A percentile compares a stretch with the other conserved stretches of the same genome.
These are phyloP conservation scores for Pseudopyricularia cyperi DNA, from an alignment of 2,329 filamentous ascomycete species.

Conservation along the genomic window DNA sequence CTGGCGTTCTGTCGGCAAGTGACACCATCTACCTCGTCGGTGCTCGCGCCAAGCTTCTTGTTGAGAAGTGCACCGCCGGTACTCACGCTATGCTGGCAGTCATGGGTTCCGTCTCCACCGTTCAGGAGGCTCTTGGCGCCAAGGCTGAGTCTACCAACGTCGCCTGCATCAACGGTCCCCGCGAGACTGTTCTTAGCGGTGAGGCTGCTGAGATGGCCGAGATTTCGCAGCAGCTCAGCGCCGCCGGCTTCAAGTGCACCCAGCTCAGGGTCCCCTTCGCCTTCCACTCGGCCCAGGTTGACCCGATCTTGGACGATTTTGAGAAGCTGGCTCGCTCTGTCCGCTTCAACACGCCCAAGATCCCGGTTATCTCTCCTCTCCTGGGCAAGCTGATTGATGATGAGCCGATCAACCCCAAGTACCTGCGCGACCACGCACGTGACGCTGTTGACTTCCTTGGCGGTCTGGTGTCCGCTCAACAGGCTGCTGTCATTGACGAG, in stretches of 20 bases:
- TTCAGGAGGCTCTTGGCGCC: constrained; percentile 37
- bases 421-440: constrained; percentile 52
- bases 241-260: constrained; percentile 25
- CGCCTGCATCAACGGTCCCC: constrained; percentile 65
- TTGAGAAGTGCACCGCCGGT: constrained; percentile 49
- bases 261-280: constrained; percentile 37
- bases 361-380: constrained; percentile 57
- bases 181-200: constrained; percentile 59
- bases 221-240: constrained; percentile 24
- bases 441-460: constrained; percentile 57
- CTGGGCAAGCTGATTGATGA: constrained; percentile 46
- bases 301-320: constrained; percentile 44
- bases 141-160: constrained; percentile 27
- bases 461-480: constrained; percentile 45
- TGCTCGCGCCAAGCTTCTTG: constrained; percentile 49
- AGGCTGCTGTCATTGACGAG: constrained; percentile 46
- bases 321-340: constrained; percentile 28
- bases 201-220: constrained; percentile 24
- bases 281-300: constrained; percentile 40
- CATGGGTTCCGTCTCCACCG: constrained; percentile 34
- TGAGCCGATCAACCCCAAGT: constrained; percentile 43
- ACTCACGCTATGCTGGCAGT: constrained; percentile 48
- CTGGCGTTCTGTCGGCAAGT: constrained; percentile 56
- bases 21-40: constrained; percentile 65
- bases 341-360: constrained; percentile 27